Conservation (phyloP, 1,284 basidiomycete species). For the Cryptococcus wingfieldii region DNA sequence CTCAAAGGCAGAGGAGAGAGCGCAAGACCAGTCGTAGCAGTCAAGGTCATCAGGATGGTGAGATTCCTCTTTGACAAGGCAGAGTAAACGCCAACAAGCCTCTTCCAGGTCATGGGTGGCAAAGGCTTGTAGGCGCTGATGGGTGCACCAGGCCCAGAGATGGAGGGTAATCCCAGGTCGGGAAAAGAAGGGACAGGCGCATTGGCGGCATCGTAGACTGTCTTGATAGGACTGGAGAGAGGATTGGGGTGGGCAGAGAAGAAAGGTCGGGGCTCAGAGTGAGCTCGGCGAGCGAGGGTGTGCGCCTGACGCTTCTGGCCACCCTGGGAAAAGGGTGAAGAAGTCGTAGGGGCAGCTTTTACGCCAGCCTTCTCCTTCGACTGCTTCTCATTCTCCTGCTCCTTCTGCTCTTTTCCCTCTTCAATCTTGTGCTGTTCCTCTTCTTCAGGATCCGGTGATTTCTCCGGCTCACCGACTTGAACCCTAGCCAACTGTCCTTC, state of each 20-base stretch:
- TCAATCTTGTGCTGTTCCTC: conserved; percentile 5
- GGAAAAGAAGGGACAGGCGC: conserved; percentile 23
- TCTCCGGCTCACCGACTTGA: conserved; percentile 33
- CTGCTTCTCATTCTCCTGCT: conserved; percentile 9
- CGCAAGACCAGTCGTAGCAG: conserved; percentile 88
- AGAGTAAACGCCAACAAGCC: conserved; percentile 65
- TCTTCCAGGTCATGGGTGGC: conserved; percentile 55
- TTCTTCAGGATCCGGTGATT: conserved; percentile 10
- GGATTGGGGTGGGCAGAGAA: conserved; percentile 26
- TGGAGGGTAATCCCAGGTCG: conserved; percentile 31
- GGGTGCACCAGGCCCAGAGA: conserved; percentile 34
- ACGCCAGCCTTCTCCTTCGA: not conserved
- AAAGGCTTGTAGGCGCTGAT: conserved; percentile 45
- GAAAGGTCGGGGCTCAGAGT: conserved; percentile 19
- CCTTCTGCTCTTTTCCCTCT: conserved; percentile 1
- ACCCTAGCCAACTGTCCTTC: conserved; percentile 45
- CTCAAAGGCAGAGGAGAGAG: conserved; percentile 81
- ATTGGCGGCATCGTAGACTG: conserved; percentile 34
- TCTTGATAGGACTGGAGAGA: conserved; percentile 14
- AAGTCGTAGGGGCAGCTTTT: not conserved
- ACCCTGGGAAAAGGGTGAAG: not conserved
- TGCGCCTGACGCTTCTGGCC: not conserved
- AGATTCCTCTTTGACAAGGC: conserved; percentile 85
- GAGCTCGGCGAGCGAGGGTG: not conserved
- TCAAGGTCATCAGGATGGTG: conserved; percentile 82